A percentile compares a stretch with the other conserved stretches of the same genome.
phyloP scores from a whole-genome alignment of 2,329 filamentous ascomycete species.

The Sclerotinia spermophila region DNA sequence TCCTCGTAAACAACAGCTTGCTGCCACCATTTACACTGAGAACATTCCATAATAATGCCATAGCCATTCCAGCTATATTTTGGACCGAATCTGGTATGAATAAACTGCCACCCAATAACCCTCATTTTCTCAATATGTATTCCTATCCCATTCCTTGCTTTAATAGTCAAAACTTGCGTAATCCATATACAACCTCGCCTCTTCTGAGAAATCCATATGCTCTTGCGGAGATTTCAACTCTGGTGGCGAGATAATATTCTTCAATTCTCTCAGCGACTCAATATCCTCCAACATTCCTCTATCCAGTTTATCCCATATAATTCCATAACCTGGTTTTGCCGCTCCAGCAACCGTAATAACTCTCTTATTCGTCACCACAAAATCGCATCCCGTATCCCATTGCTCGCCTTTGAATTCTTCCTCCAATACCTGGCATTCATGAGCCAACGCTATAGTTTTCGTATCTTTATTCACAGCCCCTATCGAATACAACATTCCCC shows the following conservation, averaged over 20 bases:
- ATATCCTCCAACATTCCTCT: conserved; percentile 41
- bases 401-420: conserved; percentile 37
- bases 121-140: background rate
- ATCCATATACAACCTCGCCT: conserved; percentile 16
- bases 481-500: conserved; percentile 41
- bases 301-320: conserved; percentile 41
- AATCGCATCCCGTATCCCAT: conserved; percentile 43
- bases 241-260: conserved; percentile 15
- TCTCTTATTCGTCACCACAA: conserved; percentile 40
- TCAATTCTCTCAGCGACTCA: conserved; percentile 22
- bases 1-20: background rate
- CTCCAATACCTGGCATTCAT: conserved; percentile 43
- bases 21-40: background rate
- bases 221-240: conserved; percentile 16
- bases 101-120: background rate
- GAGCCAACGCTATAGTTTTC: conserved; percentile 39
- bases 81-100: background rate
- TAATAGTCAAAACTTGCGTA: conserved; percentile 15
- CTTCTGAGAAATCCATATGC: conserved; percentile 11
- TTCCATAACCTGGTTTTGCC: conserved; percentile 38
- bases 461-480: conserved; percentile 34
- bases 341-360: conserved; percentile 34
- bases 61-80: background rate
- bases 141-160: background rate
- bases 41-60: background rate